Percentiles rank a stretch among this genome's conserved stretches.
Conservation (phyloP, 805 yeast species). For the Metschnikowia hibisci region DNA sequence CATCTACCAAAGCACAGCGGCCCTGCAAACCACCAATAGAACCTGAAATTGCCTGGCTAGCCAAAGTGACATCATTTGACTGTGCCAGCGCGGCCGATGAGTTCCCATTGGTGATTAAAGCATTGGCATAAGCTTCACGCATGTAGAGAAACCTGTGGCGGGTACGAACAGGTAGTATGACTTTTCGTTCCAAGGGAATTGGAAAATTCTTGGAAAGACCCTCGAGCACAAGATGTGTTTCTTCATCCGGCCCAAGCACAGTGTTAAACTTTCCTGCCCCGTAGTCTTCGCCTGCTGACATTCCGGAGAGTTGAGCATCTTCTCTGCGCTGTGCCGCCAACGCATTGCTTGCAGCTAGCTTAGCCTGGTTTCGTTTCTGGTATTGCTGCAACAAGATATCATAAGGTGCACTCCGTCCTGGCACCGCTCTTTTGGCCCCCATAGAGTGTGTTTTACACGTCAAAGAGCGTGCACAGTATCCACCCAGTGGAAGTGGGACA, state of each 20-base stretch:
- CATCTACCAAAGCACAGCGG: conserved; percentile 71
- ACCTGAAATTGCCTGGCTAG: conserved; percentile 45
- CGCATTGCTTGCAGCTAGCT: conserved; percentile 77
- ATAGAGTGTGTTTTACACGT: conserved; percentile 98
- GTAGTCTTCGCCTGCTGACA: conserved; percentile 16
- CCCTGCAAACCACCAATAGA: conserved; percentile 74
- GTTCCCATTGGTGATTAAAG: conserved; percentile 61
- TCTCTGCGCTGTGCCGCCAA: conserved; percentile 75
- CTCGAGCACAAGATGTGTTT: conserved; percentile 83
- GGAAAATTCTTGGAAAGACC: conserved; percentile 82
- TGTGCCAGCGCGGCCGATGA: conserved; percentile 33
- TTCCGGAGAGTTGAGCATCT: conserved; percentile 44
- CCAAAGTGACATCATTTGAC: conserved; percentile 36
- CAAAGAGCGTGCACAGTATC: conserved; percentile 89
- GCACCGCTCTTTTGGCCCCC: conserved; percentile 96
- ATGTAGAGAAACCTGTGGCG: conserved; percentile 75
- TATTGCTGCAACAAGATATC: conserved; percentile 84
- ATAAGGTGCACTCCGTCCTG: conserved; percentile 89
- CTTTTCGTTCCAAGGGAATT: conserved; percentile 76
- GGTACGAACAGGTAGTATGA: conserved; percentile 63
- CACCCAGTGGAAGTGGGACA: conserved; percentile 90
- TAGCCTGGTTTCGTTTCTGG: conserved; percentile 90
- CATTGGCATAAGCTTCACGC: conserved; percentile 92
- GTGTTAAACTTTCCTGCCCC: conserved; percentile 26
- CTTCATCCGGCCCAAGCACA: conserved; percentile 82